Conservation (phyloP, 352 stramenopile genomes). For the Globisporangium parvum region DNA sequence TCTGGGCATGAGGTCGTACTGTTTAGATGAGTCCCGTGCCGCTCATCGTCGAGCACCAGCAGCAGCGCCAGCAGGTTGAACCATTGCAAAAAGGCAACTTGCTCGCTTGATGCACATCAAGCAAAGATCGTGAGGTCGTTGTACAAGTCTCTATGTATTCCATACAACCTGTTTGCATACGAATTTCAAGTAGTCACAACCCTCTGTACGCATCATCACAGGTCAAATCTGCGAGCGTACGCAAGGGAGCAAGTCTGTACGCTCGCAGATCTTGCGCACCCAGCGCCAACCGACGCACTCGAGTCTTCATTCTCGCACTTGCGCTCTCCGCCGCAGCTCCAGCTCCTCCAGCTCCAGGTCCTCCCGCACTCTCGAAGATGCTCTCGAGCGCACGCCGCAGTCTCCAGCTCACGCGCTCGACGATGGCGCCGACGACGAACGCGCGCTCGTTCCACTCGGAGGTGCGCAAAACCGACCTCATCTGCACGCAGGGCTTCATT, state of each 20-base stretch:
- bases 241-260: too few relatives aligned
- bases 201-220: background rate
- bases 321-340: slow-evolving; percentile 3
- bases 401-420: background rate
- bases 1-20: slow-evolving; percentile 40
- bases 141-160: background rate
- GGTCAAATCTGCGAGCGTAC: slow-evolving; percentile 7
- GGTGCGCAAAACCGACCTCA: slow-evolving; percentile 53
- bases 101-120: background rate
- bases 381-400: slow-evolving; percentile 8
- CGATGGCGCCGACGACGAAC: background rate
- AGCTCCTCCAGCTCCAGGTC: background rate
- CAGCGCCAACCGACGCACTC: too few relatives aligned
- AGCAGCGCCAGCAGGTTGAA: background rate
- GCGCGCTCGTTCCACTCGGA: slow-evolving; percentile 37
- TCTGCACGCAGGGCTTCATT: slow-evolving; percentile 75
- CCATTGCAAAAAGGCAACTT: background rate
- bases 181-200: background rate
- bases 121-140: background rate
- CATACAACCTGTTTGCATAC: background rate
- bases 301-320: slow-evolving; percentile 27
- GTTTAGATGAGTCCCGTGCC: too few relatives aligned
- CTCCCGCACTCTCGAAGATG: slow-evolving; percentile 4
- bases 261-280: too few relatives aligned
- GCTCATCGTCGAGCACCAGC: too few relatives aligned